Evolutionary conservation across 768 basidiomycete species (phyloP).

Genomic region (Xerocomus spinulosus): DNA sequence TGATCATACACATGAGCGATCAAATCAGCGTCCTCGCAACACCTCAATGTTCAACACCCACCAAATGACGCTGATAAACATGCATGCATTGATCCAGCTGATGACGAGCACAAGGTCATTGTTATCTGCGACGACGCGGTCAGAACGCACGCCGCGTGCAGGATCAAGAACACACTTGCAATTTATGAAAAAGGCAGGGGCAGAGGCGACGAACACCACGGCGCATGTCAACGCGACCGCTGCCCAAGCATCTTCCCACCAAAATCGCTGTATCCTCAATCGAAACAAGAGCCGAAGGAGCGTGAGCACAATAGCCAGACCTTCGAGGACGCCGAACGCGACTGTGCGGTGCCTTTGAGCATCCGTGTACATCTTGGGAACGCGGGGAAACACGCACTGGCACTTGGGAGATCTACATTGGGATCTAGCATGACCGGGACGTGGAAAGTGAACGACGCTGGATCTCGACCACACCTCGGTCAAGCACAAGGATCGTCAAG

Average conservation of each 20-base stretch:
- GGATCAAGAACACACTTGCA: too few relatives aligned
- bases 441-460: neutral
- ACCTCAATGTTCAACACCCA: neutral
- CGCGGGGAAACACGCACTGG: neutral
- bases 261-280: conserved; percentile 14
- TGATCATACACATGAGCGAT: neutral
- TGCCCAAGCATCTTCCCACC: conserved; percentile 26
- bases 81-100: conserved; percentile 3
- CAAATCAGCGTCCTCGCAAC: too few relatives aligned
- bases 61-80: conserved; percentile 11
- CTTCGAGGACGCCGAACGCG: neutral
- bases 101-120: neutral
- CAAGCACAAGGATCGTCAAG: neutral
- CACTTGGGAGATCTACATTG: neutral
- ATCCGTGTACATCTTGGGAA: neutral
- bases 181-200: neutral
- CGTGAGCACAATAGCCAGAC: conserved; percentile 7
- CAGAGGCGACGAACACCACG: neutral
- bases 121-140: neutral
- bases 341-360: neutral
- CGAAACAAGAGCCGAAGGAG: conserved; percentile 15
- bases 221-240: conserved; percentile 6
- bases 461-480: neutral
- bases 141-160: neutral
- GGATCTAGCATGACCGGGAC: neutral